phyloP scores from a whole-genome alignment of 1,139 yeast species.

The Yamadazyma triangularis region DNA sequence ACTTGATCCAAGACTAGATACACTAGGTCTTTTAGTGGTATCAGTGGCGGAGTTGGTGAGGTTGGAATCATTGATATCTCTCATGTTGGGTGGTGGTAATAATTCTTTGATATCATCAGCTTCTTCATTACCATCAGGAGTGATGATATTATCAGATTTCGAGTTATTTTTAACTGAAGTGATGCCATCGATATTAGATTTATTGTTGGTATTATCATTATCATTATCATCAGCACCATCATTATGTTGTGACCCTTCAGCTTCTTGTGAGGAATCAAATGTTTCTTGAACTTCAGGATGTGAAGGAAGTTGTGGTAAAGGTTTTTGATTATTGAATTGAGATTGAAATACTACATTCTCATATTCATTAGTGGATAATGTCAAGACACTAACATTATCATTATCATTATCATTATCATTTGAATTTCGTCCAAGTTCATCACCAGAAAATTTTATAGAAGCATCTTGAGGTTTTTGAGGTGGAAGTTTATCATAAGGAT shows the following conservation, averaged over 20 bases:
- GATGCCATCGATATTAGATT: background rate
- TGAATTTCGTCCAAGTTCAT: slow-evolving; percentile 1
- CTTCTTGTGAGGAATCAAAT: background rate
- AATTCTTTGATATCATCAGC: slow-evolving; percentile 2
- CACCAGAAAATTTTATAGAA: slow-evolving; percentile 1
- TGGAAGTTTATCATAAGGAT: slow-evolving; percentile 2
- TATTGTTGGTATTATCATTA: slow-evolving; percentile 1
- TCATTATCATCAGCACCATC: background rate
- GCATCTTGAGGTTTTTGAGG: slow-evolving; percentile 3
- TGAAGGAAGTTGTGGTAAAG: slow-evolving; percentile 24
- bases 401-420: slow-evolving; percentile 7
- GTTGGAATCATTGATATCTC: slow-evolving; percentile 5
- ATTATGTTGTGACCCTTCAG: background rate
- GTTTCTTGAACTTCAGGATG: slow-evolving; percentile 1
- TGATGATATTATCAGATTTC: no score
- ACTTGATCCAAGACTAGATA: slow-evolving; percentile 9
- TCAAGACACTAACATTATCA: slow-evolving; percentile 36
- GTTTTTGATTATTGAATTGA: slow-evolving; percentile 32
- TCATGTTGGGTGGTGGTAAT: slow-evolving; percentile 14
- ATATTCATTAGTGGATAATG: slow-evolving; percentile 50
- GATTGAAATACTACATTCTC: slow-evolving; percentile 51
- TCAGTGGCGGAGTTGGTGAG: slow-evolving; percentile 2
- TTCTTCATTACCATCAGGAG: slow-evolving; percentile 1
- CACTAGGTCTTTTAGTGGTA: slow-evolving; percentile 11
- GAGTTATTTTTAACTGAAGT: background rate